Conservation (phyloP, 2,329 filamentous ascomycete genomes). For the Colletotrichum phormii region DNA sequence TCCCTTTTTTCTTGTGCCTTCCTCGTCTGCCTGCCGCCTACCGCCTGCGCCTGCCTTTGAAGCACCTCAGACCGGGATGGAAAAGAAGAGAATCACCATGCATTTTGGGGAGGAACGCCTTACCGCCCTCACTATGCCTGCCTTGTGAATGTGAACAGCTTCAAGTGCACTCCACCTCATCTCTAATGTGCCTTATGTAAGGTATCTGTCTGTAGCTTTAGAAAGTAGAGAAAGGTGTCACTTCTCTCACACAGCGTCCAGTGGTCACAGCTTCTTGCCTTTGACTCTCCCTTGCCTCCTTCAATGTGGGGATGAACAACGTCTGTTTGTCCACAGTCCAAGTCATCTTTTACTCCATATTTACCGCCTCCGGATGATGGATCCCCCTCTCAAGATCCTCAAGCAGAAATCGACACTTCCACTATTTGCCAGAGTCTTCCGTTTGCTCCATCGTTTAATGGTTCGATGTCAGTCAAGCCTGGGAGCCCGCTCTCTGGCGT, state of each 20-base stretch:
- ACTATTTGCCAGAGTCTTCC: conserved; percentile 16
- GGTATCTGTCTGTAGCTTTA: background rate
- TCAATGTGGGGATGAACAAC: background rate
- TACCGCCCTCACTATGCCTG: background rate
- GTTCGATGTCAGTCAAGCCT: background rate
- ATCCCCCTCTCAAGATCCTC: background rate
- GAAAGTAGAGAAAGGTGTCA: too few species aligned
- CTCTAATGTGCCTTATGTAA: background rate
- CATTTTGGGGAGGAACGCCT: background rate
- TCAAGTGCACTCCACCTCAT: background rate
- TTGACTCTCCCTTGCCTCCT: background rate
- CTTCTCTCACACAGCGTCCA: background rate
- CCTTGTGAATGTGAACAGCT: background rate
- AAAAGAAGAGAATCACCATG: conserved; percentile 32
- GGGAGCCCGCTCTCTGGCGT: background rate
- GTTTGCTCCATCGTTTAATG: background rate
- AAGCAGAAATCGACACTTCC: conserved; percentile 3
- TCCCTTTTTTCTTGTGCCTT: conserved; percentile 14
- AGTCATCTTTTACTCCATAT: background rate
- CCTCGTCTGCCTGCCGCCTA: background rate
- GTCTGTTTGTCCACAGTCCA: background rate
- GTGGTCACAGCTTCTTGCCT: background rate
- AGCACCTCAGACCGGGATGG: conserved; percentile 2
- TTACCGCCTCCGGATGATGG: background rate
- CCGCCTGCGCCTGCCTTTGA: background rate